These are phyloP conservation scores for Apophysomyces trapeziformis DNA, from an alignment of 371 early-diverging fungal species.

Conservation along the genomic window DNA sequence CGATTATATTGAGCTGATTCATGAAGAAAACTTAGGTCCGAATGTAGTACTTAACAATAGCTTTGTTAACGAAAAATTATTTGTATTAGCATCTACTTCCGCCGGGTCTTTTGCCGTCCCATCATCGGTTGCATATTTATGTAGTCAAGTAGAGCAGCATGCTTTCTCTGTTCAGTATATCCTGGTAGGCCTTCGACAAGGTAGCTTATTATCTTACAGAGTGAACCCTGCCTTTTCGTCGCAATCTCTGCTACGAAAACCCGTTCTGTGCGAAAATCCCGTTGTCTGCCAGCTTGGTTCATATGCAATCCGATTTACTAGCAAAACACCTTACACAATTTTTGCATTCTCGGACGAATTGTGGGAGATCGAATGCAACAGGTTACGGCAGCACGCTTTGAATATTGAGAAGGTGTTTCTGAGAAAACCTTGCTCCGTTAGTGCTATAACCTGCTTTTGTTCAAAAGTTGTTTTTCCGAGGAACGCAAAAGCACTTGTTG, in stretches of 20 bases:
- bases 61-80: too few relatives aligned
- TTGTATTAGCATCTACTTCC: conserved; percentile 8
- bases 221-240: neutral
- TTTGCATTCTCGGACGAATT: conserved; percentile 32
- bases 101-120: conserved; percentile 11
- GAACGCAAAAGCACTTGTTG: conserved; percentile 16
- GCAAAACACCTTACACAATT: neutral
- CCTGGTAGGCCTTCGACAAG: conserved; percentile 16
- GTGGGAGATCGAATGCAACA: conserved; percentile 28
- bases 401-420: conserved; percentile 27
- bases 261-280: conserved; percentile 10
- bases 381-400: conserved; percentile 6
- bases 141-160: neutral
- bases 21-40: conserved; percentile 24
- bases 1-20: conserved; percentile 2
- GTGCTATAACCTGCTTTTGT: conserved; percentile 23
- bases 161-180: conserved; percentile 4
- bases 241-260: neutral
- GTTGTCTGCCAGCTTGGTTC: neutral
- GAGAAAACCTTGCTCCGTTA: conserved; percentile 15
- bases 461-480: conserved; percentile 13
- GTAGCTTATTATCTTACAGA: conserved; percentile 9
- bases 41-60: neutral
- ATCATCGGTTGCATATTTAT: neutral
- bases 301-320: conserved; percentile 6